phyloP scores from a whole-genome alignment of 768 basidiomycete genomes.

The Psilocybe tampanensis region DNA sequence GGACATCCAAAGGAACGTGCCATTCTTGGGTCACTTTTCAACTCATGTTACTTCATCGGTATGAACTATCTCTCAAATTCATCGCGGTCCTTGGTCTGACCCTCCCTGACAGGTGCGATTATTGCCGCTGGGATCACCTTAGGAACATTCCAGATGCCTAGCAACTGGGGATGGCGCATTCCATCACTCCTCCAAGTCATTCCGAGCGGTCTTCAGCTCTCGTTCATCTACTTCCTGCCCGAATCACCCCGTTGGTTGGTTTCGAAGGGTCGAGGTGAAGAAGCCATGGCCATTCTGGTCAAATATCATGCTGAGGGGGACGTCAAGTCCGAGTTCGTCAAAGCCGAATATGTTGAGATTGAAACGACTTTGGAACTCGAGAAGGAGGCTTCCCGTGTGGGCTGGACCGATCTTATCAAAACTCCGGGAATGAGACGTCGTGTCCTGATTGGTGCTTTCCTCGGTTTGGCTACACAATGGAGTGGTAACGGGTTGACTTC shows the following conservation, averaged over 20 bases:
- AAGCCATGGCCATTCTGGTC: conserved; percentile 48
- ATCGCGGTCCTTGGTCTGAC: neutral
- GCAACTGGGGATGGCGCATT: conserved; percentile 71
- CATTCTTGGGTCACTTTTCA: conserved; percentile 63
- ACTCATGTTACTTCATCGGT: conserved; percentile 65
- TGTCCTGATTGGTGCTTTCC: conserved; percentile 47
- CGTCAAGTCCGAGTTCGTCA: conserved; percentile 52
- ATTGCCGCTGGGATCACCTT: conserved; percentile 63
- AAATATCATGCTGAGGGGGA: conserved; percentile 69
- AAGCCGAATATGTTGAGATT: conserved; percentile 60
- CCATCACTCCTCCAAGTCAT: conserved; percentile 61
- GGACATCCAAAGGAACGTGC: conserved; percentile 74
- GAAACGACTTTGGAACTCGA: conserved; percentile 57
- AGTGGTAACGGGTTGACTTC: conserved; percentile 63
- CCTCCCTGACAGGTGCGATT: conserved; percentile 48
- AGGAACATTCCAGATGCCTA: conserved; percentile 61
- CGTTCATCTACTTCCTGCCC: conserved; percentile 59
- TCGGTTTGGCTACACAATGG: conserved; percentile 65
- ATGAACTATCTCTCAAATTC: neutral
- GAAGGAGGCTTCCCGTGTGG: conserved; percentile 44
- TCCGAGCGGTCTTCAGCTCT: conserved; percentile 55
- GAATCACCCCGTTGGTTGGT: conserved; percentile 71
- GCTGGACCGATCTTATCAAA: conserved; percentile 47
- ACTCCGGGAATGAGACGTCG: conserved; percentile 56
- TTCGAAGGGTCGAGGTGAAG: conserved; percentile 51